These are phyloP conservation scores for Cephaloascus fragrans DNA, from an alignment of 805 yeast species.

Conservation along the genomic window DNA sequence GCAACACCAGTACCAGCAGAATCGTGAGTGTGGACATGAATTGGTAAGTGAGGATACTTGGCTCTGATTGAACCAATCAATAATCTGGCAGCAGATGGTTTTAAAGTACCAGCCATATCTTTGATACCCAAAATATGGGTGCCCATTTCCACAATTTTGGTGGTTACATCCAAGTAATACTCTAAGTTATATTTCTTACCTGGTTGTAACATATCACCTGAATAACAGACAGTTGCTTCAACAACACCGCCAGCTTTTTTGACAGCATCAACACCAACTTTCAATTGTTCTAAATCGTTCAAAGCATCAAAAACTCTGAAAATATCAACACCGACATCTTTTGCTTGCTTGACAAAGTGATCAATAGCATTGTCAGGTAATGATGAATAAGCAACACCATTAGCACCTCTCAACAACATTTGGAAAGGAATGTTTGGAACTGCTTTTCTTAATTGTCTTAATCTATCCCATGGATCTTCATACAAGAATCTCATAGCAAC, in stretches of 20 bases:
- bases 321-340: constrained; percentile 92
- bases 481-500: constrained; percentile 97
- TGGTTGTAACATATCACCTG: constrained; percentile 96
- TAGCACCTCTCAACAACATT: constrained; percentile 98
- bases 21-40: constrained; percentile 98
- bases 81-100: constrained; percentile 84
- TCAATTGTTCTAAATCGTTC: constrained; percentile 91
- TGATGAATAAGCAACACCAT: constrained; percentile 97
- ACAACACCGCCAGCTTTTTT: constrained; percentile 98
- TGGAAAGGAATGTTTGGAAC: constrained; percentile 99
- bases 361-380: constrained; percentile 98
- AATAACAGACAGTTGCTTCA: constrained; percentile 96
- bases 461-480: constrained; percentile 98
- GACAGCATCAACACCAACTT: constrained; percentile 97
- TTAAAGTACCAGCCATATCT: constrained; percentile 99
- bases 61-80: constrained; percentile 76
- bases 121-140: constrained; percentile 95
- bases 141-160: constrained; percentile 82
- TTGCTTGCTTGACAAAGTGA: constrained; percentile 91
- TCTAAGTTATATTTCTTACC: constrained; percentile 94
- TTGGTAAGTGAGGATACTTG: constrained; percentile 87
- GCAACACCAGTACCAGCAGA: constrained; percentile 99
- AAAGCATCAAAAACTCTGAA: constrained; percentile 97
- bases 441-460: constrained; percentile 73
- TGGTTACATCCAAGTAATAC: constrained; percentile 78